Percentiles rank a stretch among this genome's conserved stretches.
Evolutionary conservation across 2,329 filamentous ascomycete species (phyloP).

Genomic region (Pestalotiopsis sp.): DNA sequence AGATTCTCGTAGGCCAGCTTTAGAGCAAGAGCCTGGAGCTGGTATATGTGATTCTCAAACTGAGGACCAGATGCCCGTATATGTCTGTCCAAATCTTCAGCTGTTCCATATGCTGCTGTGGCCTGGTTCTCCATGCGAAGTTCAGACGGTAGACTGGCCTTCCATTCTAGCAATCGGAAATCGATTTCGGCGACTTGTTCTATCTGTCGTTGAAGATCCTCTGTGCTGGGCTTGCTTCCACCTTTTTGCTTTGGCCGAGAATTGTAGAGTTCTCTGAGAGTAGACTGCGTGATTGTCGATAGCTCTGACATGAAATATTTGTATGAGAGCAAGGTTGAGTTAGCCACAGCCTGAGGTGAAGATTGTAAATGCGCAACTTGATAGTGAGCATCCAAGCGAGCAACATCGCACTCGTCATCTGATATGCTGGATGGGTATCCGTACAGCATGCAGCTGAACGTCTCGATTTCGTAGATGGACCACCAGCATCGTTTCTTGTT

Average conservation of each 20-base stretch:
- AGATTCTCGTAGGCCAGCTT: background rate
- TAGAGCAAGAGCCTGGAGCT: background rate
- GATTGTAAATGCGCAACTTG: background rate
- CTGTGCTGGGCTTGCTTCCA: background rate
- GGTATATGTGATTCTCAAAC: background rate
- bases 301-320: constrained; percentile 3
- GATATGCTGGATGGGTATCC: constrained; percentile 36
- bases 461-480: constrained; percentile 43
- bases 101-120: background rate
- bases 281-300: background rate
- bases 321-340: constrained; percentile 17
- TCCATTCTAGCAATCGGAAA: background rate
- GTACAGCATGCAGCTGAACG: constrained; percentile 41
- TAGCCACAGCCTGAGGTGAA: constrained; percentile 25
- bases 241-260: background rate
- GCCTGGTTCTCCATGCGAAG: background rate
- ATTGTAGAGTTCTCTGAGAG: background rate
- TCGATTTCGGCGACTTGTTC: background rate
- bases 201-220: background rate
- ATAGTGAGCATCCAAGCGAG: constrained; percentile 29
- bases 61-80: background rate
- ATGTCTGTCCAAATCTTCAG: background rate
- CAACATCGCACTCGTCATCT: constrained; percentile 34
- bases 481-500: constrained; percentile 40
- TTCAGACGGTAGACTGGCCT: background rate